Evolutionary conservation across 257 asterid species (phyloP), one percentile per base, ranked within the genome.

Genomic region (Solanum sparsipilum): DNA sequence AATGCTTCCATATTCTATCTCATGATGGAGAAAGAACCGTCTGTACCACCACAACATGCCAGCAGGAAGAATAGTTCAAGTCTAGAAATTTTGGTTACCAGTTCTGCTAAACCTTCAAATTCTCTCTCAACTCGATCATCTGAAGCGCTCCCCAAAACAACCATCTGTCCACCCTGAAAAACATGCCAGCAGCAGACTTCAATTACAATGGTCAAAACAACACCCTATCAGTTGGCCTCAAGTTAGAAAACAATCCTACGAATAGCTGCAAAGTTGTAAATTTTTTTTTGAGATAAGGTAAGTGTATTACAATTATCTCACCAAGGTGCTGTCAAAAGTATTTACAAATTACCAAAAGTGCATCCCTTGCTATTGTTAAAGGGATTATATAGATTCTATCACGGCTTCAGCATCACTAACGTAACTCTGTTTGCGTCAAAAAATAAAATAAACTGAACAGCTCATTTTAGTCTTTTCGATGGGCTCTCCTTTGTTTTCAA

Each of bases 81-180:
- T 81, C 44, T 41, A 48, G 82, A 86, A 29, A 71, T 38, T 29
- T 32, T 25, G 35, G 87, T 94, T 96, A 96, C 98, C 98, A 89
- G 84, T 86, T 93, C 89, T 83, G 98, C 96, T 90, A 96, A 95
- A 90, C 78, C 95, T 92, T 95, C 93, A 21, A 95, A 96, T 91
- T 96, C 97, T 86, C 93, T 88, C 89, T 93, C 93, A 88, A 96
- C 98, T 88, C 96, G 92, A 90, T 92, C 93, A 92, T 96, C 99
- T 72, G 99, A 93, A 89, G 99, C 97, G 88, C 91, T 95, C 41
- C 99, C 99, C 88, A 96, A 87, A 70, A 95, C 91, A 85, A 96
- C 87, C 94, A 96, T 87, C 93, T 96, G 98, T 87, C 98, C 99
- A 56, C 98, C 97, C 99, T 96, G 88, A 32, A 91, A 88, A 87